Evolutionary conservation across 192 early-diverging fungal species (phyloP), one percentile per base, ranked within the genome.

Genomic region (Umbelopsis ramanniana): DNA sequence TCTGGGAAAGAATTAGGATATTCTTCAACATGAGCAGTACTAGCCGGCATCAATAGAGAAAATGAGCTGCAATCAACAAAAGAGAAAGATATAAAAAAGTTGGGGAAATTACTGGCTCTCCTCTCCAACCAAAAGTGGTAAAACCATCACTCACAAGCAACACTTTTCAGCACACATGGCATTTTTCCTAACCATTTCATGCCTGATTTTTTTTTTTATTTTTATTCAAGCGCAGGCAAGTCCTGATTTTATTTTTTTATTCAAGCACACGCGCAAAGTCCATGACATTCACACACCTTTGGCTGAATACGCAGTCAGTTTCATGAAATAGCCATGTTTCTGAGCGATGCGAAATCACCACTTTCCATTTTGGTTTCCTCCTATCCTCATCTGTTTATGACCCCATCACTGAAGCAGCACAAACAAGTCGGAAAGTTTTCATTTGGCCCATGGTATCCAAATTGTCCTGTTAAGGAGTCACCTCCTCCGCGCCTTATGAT

Each of bases 121-220:
- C 33, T 63, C 57, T 19, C 57, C 11, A n/a, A 35, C 57, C 57
- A 63, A 37, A 63, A 37, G 57, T 37, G 57, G 57, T 63, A 63
- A 63, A 63, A 19, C 33, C 57, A 63, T 63, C 15, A 21, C 48
- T 50, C 48, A 50, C 19, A 15, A n/a, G 6, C 48, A 50, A 5
- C 48, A 8, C 15, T 50, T 17, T 21, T 21, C 5, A 50, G 48
- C 48, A 17, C 48, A 6, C 15, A 5, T 50, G 48, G 15, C 14
- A 19, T 17, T 50, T 21, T 50, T 50, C 40, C 40, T 43, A 43
- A 43, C 40, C 6, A 43, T 43, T 43, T n/a, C n/a, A n/a, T n/a
- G n/a, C n/a, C n/a, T n/a, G n/a, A n/a, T n/a, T n/a, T n/a, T n/a
- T n/a, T n/a, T n/a, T n/a, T n/a, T n/a, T n/a, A n/a, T n/a, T n/a